Conservation (phyloP, 139 green algal species). For the Chlamydomonas sphaeroides region DNA sequence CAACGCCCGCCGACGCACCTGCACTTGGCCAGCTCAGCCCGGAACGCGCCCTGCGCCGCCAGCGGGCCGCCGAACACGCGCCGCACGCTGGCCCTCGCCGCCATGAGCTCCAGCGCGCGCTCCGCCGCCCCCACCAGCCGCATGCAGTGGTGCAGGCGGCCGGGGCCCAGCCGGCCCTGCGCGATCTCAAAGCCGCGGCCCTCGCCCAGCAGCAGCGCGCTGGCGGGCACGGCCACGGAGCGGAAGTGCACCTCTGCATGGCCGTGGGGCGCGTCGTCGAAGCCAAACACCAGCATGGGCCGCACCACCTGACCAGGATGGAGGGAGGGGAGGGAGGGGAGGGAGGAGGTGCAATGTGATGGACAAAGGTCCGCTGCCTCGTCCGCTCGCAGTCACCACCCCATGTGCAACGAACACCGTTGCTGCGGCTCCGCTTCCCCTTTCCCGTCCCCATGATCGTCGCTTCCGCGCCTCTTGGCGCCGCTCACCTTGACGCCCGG, state of each 20-base stretch:
- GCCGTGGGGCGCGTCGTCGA: constrained; percentile 95
- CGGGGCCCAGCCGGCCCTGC: constrained; percentile 90
- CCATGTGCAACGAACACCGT: no score
- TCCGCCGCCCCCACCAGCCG: constrained; percentile 90
- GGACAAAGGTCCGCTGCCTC: no score
- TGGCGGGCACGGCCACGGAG: constrained; percentile 25
- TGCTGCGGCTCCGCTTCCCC: no score
- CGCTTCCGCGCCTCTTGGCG: no score
- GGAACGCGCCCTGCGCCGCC: constrained; percentile 72
- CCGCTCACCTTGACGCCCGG: constrained; percentile 72
- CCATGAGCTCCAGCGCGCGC: constrained; percentile 78
- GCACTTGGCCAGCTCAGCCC: constrained; percentile 62
- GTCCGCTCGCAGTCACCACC: no score
- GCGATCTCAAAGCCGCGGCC: constrained; percentile 98
- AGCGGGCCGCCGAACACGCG: constrained; percentile 78
- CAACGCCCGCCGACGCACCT: constrained; percentile 4
- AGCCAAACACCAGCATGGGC: constrained; percentile 83
- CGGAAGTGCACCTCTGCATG: constrained; percentile 84
- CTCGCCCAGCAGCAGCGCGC: constrained; percentile 66
- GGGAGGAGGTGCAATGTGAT: no score
- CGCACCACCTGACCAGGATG: background rate
- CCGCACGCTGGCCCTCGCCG: constrained; percentile 59
- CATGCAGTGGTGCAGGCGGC: constrained; percentile 99
- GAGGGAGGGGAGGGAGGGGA: background rate
- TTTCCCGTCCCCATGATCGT: no score